These are phyloP conservation scores for Aspergillus persii DNA, from an alignment of 2,329 filamentous ascomycete species.

Conservation along the genomic window DNA sequence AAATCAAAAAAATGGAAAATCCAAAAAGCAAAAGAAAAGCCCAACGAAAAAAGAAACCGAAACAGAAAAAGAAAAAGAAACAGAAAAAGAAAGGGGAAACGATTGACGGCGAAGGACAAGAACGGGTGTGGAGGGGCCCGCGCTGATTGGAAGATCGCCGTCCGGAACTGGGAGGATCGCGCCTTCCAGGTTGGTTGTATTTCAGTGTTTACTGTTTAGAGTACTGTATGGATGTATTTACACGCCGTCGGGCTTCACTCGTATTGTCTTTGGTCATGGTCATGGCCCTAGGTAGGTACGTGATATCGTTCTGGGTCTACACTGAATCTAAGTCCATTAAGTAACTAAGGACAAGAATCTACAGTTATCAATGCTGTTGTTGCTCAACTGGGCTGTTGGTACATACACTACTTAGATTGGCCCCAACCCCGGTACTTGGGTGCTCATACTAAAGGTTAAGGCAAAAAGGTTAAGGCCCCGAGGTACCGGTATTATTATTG, in stretches of 20 bases:
- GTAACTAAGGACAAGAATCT: too few relatives aligned
- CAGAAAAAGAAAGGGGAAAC: conserved; percentile 14
- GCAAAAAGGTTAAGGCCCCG: background rate
- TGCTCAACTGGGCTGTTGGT: too few relatives aligned
- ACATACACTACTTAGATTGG: too few relatives aligned
- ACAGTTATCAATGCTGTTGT: background rate
- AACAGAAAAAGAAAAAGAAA: conserved; percentile 13
- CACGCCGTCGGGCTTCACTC: background rate
- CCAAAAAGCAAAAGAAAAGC: conserved; percentile 14
- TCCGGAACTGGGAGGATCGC: conserved; percentile 19
- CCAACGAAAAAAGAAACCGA: conserved; percentile 15
- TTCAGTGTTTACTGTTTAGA: conserved; percentile 6
- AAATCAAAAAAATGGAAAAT: conserved; percentile 14
- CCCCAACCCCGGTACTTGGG: background rate
- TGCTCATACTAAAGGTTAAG: background rate
- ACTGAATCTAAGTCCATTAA: too few relatives aligned
- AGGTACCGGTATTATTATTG: background rate
- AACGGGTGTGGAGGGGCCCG: conserved; percentile 14
- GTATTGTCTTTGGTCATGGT: background rate
- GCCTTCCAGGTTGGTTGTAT: background rate
- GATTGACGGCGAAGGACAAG: conserved; percentile 13
- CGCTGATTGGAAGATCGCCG: conserved; percentile 23
- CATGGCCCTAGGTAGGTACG: too few relatives aligned
- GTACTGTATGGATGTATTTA: too few relatives aligned
- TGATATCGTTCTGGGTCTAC: too few relatives aligned